Base-by-base conservation (phyloP, 805 yeast species). In the Spathaspora gorwiae region DNA sequence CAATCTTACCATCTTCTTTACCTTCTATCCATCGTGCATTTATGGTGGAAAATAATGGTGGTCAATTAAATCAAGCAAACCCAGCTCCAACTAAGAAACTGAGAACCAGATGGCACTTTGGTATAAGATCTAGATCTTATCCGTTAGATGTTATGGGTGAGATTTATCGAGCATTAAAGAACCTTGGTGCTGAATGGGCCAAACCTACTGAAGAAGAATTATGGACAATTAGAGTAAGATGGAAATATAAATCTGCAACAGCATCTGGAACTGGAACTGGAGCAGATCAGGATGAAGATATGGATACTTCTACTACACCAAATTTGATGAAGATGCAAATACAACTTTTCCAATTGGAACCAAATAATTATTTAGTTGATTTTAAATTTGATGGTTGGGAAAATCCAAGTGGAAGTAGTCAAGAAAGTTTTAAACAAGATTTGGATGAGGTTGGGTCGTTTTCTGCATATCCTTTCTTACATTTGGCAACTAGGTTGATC, bases 121-220 rank as follows among this genome's bases (percentile, higher is more conserved):
- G 99, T 53, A 94, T 94, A 49, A 76, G 99, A 61, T 89, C 97
- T 7, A 77, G 97, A 57, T 88, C 97, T 1, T 94, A 94, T 61
- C 98, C 99, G 31, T 73, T 94, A 55, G 99, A 94, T 64, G 99
- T 94, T 3, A 94, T 94, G 98, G 97, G 97, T 26, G 99, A 94
- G 62, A 90, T 94, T 37, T 94, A 94, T 67, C 76, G 97, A 39
- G 98, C 98, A 1, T 73, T 94, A 60, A 87, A 87, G 66, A 89
- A 87, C 57, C 70, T 94, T 44, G 97, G 97, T 1, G 98, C 98
- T 0, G 97, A 94, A 64, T 94, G 98, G 98, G 87, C 94, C 8
- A 83, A 84, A 55, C 97, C 98, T 6, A 80, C 90, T 0, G 96
- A 90, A 55, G 97, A 90, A 57, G 97, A 90, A 57, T 71, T 90